Evolutionary conservation across 1,139 yeast species (phyloP), one percentile per base, ranked within the genome.

Genomic region (Meyerozyma smithsonii): DNA sequence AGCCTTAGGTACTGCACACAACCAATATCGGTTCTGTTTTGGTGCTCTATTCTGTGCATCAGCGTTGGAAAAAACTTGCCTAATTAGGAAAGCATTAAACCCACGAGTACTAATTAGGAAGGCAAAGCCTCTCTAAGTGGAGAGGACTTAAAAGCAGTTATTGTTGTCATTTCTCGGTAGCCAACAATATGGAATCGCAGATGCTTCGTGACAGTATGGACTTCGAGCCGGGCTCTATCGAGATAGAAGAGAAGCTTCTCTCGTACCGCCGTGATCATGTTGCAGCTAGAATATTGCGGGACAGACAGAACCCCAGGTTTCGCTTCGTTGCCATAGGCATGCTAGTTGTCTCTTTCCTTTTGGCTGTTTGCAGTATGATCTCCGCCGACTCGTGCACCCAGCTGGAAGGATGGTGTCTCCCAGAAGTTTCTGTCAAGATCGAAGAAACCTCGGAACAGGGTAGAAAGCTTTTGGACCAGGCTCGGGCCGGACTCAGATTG

Each of bases 401-500:
- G 19, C 18, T 39, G 17, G 33, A 50, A 14, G 35, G 41, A 10
- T 77, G 81, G 51, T 48, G 21, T 14, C 16, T 67, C 12, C 78
- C 83, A 1, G 79, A 74, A 37, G 57, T 72, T 24, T 64, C 63
- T 5, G 53, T 77, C 33, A 61, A 64, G 33, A 55, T 72, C 37
- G 54, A 59, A 8, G 71, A 66, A 23, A 59, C 61, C 35, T 60
- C 75, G 1, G 51, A 59, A 1, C 56, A 60, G 18, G 66, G 74
- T 4, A 52, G 56, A 36, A 54, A 60, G 15, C 61, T 72, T 16
- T 51, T 72, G 16, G 51, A 58, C 4, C 64, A 72, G 4, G 64
- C 76, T 8, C 63, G 72, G 41, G 81, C 77, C 43, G 74, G 77
- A 14, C 57, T 79, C 37, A 69, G 68, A 46, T 64, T 79, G 46